Base-by-base conservation (phyloP, 2,329 filamentous ascomycete genomes). In the Nothophaeocryptopus gaeumannii region DNA sequence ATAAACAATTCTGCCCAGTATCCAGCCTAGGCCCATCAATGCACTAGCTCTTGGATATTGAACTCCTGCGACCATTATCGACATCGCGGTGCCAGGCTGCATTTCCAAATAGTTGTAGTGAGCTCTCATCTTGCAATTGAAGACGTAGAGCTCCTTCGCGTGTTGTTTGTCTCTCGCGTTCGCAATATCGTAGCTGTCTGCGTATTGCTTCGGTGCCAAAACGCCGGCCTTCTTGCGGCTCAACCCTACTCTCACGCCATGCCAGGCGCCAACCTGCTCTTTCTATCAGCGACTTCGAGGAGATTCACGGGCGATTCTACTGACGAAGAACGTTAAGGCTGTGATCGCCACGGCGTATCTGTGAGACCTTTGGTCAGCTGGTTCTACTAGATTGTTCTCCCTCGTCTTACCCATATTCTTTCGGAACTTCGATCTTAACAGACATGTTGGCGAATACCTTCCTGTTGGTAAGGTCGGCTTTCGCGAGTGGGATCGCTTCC, bases 41-140 rank as follows among this genome's bases (percentile, higher is more conserved):
- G 75, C 68, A 2, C 75, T 68, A 3, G 73, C 65, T 26, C 71
- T 60, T 0, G 81, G 81, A 63, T 76, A 81, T 53, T 70, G 70
- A 46, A 83, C 58, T 2, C 81, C 81, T 0, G 76, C 72, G 46
- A 83, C 71, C 13, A 83, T 68, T 61, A 79, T 71, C 40, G 72
- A 72, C 20, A 75, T 68, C 39, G 81, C 72, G 4, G 75, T 74
- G 47, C 74, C 72, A 2, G 75, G 61, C 54, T 78, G 73, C 66
- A 82, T 81, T 69, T 85, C 82, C 58, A 78, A 68, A 68, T 77
- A 82, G 67, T 84, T 83, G 62, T 72, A 71, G 47, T 70, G 67
- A 13, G 78, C 74, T 56, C 79, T 72, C 59, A 81, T 78, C 16
- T 78, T 78, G 69, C 60, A 68, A 67, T 77, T 77, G 69, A 75